Base-by-base conservation (phyloP, 129 eudicot species). In the Lonicera japonica region DNA sequence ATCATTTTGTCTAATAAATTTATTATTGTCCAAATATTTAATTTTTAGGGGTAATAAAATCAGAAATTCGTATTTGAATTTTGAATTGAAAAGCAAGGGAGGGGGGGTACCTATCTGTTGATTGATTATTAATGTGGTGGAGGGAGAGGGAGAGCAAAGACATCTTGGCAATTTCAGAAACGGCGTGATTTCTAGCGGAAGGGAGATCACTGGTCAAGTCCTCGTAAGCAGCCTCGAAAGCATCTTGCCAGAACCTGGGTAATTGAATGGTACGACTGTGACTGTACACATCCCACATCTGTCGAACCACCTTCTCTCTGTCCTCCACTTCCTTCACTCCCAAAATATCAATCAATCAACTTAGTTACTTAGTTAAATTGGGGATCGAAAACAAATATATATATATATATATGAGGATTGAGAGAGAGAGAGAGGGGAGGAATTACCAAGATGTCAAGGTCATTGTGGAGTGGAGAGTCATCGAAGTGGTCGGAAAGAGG, bases 151-250 rank as follows among this genome's bases (percentile, higher is more conserved):
- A 76, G 8, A 77, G 67, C 66, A 86, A 64, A 20, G 91, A 86
- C 95, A 90, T 86, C 81, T 79, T 90, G 18, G 97, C 95, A 21
- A 90, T 82, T 77, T 90, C 92, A 0, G 80, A 64, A 67, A 90
- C 25, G 16, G 97, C 97, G 5, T 84, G 73, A 56, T 76, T 34
- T 24, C 83, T 66, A n/a, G 68, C 61, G 9, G 54, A 67, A 11
- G 95, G 43, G 41, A 65, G 75, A 22, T 86, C 97, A 59, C 80
- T 83, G 16, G 75, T 81, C 66, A 90, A 69, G 60, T 86, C 86
- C 57, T 86, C 89, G 40, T 83, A 90, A 1, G 92, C 97, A 25
- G 97, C 97, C 59, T 82, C 88, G 21, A 90, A 90, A 5, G 97
- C 95, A 25, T 74, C 79, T 52, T 73, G 83, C 97, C 97, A 90